phyloP scores from a whole-genome alignment of 352 stramenopile genomes.

The Phytopythium litorale region DNA sequence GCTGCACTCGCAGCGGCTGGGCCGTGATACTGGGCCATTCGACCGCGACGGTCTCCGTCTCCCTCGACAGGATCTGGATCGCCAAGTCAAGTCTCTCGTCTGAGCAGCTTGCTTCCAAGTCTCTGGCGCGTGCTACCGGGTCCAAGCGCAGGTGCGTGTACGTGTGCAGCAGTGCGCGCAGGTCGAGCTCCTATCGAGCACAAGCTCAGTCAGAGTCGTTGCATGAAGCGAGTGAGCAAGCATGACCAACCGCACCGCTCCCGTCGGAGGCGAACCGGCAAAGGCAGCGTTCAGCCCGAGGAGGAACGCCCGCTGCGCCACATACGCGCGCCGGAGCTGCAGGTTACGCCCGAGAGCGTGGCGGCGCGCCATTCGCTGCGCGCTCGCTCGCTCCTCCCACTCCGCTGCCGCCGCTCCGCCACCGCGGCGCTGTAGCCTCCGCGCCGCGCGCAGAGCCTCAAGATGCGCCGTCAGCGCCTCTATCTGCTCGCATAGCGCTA shows the following conservation, averaged over 20 bases:
- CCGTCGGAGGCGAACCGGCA: neutral
- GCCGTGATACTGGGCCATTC: neutral
- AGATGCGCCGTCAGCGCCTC: neutral
- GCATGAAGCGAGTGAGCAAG: neutral
- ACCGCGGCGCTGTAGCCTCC: neutral
- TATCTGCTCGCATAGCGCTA: neutral
- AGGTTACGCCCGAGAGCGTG: neutral
- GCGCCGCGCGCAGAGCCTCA: neutral
- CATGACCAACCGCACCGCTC: neutral
- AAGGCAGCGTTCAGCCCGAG: neutral
- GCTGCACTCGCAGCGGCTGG: neutral
- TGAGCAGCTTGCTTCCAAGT: neutral
- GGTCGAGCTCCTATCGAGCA: neutral
- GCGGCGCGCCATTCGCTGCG: neutral
- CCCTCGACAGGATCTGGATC: neutral
- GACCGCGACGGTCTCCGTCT: neutral
- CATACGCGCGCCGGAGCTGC: neutral
- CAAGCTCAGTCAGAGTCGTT: neutral
- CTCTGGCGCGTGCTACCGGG: neutral
- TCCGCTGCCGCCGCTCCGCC: neutral
- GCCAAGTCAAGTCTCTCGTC: neutral
- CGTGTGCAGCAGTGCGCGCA: neutral
- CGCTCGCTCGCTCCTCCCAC: neutral
- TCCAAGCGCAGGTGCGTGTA: neutral
- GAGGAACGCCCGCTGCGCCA: neutral